A percentile compares a stretch with the other conserved stretches of the same genome.
Evolutionary conservation across 2,329 filamentous ascomycete species (phyloP).

Genomic region (Pseudopyricularia cyperi): DNA sequence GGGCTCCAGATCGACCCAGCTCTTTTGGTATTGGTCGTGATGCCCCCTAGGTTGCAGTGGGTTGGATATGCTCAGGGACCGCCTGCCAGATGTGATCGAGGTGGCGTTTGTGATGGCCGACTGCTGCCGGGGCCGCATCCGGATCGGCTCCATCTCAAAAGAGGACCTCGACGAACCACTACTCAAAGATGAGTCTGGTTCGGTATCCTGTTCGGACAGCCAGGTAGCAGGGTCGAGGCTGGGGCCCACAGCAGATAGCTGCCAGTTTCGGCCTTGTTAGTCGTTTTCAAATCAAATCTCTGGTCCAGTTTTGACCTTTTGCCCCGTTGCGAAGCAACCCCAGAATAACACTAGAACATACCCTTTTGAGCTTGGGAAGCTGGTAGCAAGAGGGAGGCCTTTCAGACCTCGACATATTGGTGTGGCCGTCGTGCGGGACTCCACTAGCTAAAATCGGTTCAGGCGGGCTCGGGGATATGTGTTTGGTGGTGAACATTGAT

Average conservation of each 20-base stretch:
- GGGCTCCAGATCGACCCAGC: conserved; percentile 14
- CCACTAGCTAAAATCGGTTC: not conserved
- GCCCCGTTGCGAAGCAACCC: no score
- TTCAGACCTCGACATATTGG: not conserved
- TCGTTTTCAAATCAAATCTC: no score
- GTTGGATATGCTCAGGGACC: conserved; percentile 13
- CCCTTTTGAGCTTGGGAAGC: not conserved
- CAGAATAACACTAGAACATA: not conserved
- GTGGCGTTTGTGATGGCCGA: conserved; percentile 27
- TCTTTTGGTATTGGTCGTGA: conserved; percentile 5
- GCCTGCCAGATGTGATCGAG: conserved; percentile 22
- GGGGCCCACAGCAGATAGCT: not conserved
- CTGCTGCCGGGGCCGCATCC: conserved; percentile 18
- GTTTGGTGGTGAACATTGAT: conserved; percentile 32
- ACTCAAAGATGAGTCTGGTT: conserved; percentile 13
- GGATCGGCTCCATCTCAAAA: conserved; percentile 18
- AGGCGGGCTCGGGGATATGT: conserved; percentile 39
- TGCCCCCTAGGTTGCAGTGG: not conserved
- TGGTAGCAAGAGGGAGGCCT: not conserved
- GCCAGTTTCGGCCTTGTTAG: not conserved
- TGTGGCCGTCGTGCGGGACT: not conserved
- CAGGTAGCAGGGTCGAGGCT: not conserved
- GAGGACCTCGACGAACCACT: conserved; percentile 16
- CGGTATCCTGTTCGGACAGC: conserved; percentile 6
- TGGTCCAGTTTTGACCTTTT: no score